Conservation (phyloP, 352 stramenopile genomes). For the Pythium grandisporangium region DNA sequence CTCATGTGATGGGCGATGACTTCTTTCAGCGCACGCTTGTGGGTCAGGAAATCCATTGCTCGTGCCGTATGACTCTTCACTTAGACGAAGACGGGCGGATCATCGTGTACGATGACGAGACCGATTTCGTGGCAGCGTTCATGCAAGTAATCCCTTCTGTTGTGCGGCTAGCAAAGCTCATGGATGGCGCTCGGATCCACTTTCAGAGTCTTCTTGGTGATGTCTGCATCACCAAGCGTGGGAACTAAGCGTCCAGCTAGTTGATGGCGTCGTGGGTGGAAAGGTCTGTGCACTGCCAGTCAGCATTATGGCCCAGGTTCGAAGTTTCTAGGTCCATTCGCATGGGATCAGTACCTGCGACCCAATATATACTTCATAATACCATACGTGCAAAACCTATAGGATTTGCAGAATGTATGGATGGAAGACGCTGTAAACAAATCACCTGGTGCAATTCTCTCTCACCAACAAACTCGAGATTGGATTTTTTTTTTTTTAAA, state of each 20-base stretch:
- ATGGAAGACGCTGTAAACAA: no score
- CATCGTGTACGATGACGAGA: constrained; percentile 14
- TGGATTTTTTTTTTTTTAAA: no score
- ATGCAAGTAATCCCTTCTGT: neutral
- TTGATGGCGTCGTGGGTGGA: neutral
- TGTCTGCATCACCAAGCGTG: neutral
- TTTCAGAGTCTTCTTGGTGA: constrained; percentile 7
- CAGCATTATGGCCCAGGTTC: no score
- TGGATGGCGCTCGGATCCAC: constrained; percentile 2
- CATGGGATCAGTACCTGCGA: no score
- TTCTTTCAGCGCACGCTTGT: constrained; percentile 12
- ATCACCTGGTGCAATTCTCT: no score
- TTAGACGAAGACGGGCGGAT: constrained; percentile 14
- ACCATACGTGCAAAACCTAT: no score
- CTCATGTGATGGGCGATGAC: constrained; percentile 12
- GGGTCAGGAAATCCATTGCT: constrained; percentile 10
- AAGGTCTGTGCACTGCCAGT: neutral
- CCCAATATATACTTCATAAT: no score
- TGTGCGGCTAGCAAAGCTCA: constrained; percentile 2
- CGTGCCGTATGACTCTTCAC: constrained; percentile 11
- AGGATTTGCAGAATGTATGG: no score
- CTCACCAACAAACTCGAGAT: no score
- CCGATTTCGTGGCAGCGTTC: constrained; percentile 17
- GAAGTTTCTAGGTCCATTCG: no score
- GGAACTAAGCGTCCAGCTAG: neutral